Base-by-base conservation (phyloP, 768 basidiomycete species). In the Mycena maculata region DNA sequence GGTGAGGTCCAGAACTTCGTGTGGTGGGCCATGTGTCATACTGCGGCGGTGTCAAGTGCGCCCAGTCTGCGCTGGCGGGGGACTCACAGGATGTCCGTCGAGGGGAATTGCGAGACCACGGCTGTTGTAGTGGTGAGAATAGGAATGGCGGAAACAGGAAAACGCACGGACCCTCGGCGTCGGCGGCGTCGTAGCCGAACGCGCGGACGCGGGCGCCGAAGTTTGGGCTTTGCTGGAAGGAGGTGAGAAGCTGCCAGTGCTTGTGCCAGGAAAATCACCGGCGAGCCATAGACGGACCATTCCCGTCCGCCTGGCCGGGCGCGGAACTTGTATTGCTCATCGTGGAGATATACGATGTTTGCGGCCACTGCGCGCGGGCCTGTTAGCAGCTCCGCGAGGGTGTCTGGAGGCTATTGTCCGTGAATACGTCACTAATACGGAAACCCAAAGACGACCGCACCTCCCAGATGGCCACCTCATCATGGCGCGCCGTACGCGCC, bases 281-380 rank as follows among this genome's bases (percentile, higher is more conserved):
- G 90, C 33, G 90, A 90, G 0, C 90, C 90, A 74, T 89, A 90
- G 12, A 91, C 83, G 49, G 81, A 85, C 91, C 91, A 92, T 1
- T 69, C 75, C 36, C 80, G 81, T 7, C 88, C 81, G 3, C 72
- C 73, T 31, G 79, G 76, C 33, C 75, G 76, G 1, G 75, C 56
- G 38, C 78, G 63, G 73, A 89, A 81, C 23, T 76, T 76, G 49
- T 85, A 76, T 0, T 75, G 59, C 61, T 85, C 79, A 59, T 90
- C 80, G 68, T 88, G 83, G 3, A 92, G 84, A 71, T 92, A 92
- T 5, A 87, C 73, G 16, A 91, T 71, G 3, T 88, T 85, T 7
- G 85, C 73, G 23, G 70, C 68, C 25, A 61, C 72, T 1, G 84
- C 83, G 25, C 72, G 65, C 13, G 68, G 58, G 3, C 83, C 83